Evolutionary conservation across 768 basidiomycete genomes (phyloP).

Genomic region (Candolleomyces aberdarensis): DNA sequence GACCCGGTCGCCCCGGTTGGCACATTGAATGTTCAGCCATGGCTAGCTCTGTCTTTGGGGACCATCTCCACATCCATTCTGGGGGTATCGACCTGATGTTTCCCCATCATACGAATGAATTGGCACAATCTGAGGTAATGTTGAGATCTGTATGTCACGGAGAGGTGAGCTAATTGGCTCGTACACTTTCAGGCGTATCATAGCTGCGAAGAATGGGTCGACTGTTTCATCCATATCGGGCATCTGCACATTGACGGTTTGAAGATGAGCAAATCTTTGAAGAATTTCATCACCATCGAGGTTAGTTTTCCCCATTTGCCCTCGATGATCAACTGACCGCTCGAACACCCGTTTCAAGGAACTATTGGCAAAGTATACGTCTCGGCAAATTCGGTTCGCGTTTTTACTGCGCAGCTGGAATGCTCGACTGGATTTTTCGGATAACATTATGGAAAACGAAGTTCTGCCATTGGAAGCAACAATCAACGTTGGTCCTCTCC

Average conservation of each 20-base stretch:
- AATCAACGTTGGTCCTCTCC: constrained; percentile 65
- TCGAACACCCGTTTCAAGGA: constrained; percentile 47
- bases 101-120: constrained; percentile 98
- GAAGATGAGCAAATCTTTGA: constrained; percentile 99
- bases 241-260: constrained; percentile 97
- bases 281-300: constrained; percentile 98
- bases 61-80: constrained; percentile 95
- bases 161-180: constrained; percentile 5
- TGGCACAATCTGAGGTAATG: constrained; percentile 91
- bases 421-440: constrained; percentile 91
- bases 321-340: constrained; percentile 4
- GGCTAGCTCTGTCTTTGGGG: constrained; percentile 88
- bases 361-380: constrained; percentile 75
- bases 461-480: constrained; percentile 79
- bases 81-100: constrained; percentile 98
- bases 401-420: constrained; percentile 94
- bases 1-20: constrained; percentile 94
- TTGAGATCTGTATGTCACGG: constrained; percentile 7
- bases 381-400: constrained; percentile 86
- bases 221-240: constrained; percentile 98
- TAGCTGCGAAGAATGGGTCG: constrained; percentile 90
- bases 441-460: constrained; percentile 84
- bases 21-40: constrained; percentile 99
- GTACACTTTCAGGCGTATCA: constrained; percentile 74
- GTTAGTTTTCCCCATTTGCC: constrained; percentile 39